Evolutionary conservation across 495 filamentous ascomycete species (phyloP).

Genomic region (Hypoxylon intermedium): DNA sequence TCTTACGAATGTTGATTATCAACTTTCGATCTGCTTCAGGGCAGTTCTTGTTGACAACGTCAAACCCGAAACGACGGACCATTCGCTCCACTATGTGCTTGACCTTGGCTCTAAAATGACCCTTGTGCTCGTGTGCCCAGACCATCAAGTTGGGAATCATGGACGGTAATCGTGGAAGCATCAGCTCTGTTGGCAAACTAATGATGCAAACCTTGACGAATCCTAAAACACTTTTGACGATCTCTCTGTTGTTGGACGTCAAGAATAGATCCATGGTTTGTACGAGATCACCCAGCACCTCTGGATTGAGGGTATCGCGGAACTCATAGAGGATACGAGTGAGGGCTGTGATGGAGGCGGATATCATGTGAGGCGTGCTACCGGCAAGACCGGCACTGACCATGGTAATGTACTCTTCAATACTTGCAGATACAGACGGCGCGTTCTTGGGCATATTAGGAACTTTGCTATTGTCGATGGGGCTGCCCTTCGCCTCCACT

Average conservation of each 20-base stretch:
- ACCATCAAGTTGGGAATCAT: conserved; percentile 89
- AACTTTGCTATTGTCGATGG: conserved; percentile 82
- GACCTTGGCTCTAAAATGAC: conserved; percentile 91
- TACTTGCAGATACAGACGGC: conserved; percentile 73
- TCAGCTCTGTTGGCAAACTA: conserved; percentile 74
- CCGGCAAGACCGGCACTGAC: conserved; percentile 93
- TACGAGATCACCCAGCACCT: conserved; percentile 76
- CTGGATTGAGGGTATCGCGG: conserved; percentile 60
- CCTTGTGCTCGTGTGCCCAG: conserved; percentile 98
- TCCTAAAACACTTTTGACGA: conserved; percentile 88
- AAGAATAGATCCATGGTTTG: conserved; percentile 94
- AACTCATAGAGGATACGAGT: conserved; percentile 93
- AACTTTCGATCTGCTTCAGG: conserved; percentile 88
- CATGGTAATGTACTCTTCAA: conserved; percentile 99
- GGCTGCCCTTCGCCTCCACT: conserved; percentile 67
- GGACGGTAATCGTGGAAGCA: conserved; percentile 73
- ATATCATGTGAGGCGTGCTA: conserved; percentile 91
- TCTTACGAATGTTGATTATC: conserved; percentile 91
- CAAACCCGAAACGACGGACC: conserved; percentile 86
- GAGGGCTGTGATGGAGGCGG: conserved; percentile 89
- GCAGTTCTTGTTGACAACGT: conserved; percentile 74
- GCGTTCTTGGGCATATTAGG: conserved; percentile 82
- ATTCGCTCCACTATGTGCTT: conserved; percentile 96
- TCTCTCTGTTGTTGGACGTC: conserved; percentile 92
- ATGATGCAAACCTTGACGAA: conserved; percentile 97